Evolutionary conservation across 2,329 filamentous ascomycete species (phyloP).

Genomic region (Talaromyces rugulosus): DNA sequence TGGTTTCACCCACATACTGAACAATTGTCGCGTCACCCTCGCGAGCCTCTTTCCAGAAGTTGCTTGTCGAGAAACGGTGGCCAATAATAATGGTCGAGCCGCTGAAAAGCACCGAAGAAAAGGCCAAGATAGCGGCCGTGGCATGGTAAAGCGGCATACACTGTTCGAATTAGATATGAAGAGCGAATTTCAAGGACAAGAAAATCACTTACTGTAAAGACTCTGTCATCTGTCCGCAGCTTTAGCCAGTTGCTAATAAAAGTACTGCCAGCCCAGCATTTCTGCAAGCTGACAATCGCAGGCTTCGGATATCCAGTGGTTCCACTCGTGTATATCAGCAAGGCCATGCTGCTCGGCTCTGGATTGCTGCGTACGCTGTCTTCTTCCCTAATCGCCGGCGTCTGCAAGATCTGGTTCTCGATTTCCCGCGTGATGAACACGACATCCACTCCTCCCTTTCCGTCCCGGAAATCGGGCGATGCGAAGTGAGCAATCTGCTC

Average conservation of each 20-base stretch:
- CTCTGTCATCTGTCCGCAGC: constrained; percentile 60
- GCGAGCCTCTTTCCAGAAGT: constrained; percentile 74
- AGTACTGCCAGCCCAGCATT: constrained; percentile 52
- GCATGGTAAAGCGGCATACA: constrained; percentile 89
- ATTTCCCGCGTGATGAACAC: constrained; percentile 58
- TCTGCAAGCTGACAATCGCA: constrained; percentile 70
- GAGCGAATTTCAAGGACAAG: neutral
- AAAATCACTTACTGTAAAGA: constrained; percentile 61
- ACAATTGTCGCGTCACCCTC: constrained; percentile 67
- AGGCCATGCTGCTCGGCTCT: constrained; percentile 55
- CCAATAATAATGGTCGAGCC: constrained; percentile 68
- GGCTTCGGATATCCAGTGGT: constrained; percentile 82
- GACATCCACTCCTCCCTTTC: constrained; percentile 51
- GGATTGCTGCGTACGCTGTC: constrained; percentile 54
- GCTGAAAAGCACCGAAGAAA: constrained; percentile 55
- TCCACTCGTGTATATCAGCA: constrained; percentile 80
- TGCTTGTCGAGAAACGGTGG: constrained; percentile 70
- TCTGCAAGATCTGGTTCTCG: constrained; percentile 51
- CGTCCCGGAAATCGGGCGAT: constrained; percentile 36
- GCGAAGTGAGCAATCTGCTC: constrained; percentile 40
- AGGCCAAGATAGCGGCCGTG: constrained; percentile 68
- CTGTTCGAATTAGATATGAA: constrained; percentile 34
- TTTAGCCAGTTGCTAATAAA: constrained; percentile 56
- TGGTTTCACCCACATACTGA: constrained; percentile 85
- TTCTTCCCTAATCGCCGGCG: constrained; percentile 53